phyloP scores from a whole-genome alignment of 331 rosid species.

The Erythrophleum ivorense region DNA sequence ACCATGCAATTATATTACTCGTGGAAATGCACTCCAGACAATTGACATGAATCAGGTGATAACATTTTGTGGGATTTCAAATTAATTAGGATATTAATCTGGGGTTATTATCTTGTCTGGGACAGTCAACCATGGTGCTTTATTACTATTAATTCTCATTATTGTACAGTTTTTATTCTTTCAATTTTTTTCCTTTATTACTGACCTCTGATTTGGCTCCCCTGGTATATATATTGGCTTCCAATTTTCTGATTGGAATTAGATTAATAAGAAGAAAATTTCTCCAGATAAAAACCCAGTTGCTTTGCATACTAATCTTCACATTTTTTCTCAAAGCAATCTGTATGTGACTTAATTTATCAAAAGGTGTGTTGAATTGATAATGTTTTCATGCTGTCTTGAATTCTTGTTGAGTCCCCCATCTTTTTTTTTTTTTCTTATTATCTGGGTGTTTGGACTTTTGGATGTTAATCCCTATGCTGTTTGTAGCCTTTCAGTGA shows the following conservation, averaged over 20 bases:
- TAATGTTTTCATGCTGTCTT: conserved; percentile 20
- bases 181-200: too few species aligned
- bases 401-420: neutral
- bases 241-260: too few species aligned
- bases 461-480: neutral
- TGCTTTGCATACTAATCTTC: too few species aligned
- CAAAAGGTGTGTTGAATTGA: conserved; percentile 11
- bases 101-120: too few species aligned
- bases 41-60: conserved; percentile 96
- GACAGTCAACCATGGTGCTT: too few species aligned
- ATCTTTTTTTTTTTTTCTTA: neutral
- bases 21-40: conserved; percentile 95
- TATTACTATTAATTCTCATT: too few species aligned
- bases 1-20: conserved; percentile 92
- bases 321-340: conserved; percentile 18
- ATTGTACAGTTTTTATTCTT: too few species aligned
- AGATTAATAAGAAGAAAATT: too few species aligned
- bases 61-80: neutral
- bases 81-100: too few species aligned
- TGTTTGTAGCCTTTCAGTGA: neutral
- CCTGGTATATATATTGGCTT: too few species aligned
- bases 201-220: too few species aligned
- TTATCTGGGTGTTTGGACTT: neutral
- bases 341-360: conserved; percentile 2
- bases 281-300: too few species aligned